Evolutionary conservation across 164 flowering plant species (phyloP), one percentile per base, ranked within the genome.

Genomic region (Cinnamomum chago): DNA sequence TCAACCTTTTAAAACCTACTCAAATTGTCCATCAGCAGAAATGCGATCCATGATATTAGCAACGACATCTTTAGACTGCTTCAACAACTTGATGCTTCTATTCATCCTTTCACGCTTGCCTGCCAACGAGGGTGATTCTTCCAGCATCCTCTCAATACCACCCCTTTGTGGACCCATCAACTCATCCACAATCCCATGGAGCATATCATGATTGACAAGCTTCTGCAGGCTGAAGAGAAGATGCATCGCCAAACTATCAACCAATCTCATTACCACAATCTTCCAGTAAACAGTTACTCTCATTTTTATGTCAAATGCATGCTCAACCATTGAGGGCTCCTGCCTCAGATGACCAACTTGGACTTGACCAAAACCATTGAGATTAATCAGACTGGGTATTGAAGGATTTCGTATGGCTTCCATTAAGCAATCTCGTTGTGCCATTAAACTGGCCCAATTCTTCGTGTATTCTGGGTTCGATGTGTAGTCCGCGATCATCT

Each of bases 291-390:
- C 81, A 3, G 65, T 62, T 35, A 73, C 67, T 30, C 81, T 72
- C 83, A 81, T 81, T 66, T 80, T 81, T 83, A 85, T 50, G 70
- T 85, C 88, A 17, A 83, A 80, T 2, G 86, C 88, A 13, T 80
- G 75, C 10, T 67, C 62, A 6, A 79, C 47, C 20, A 65, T 69
- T 24, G 73, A 23, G 9, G 40, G 18, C 13, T 77, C 14, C 6
- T 67, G 10, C 64, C 73, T 67, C 47, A 85, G 40, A 62, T 85
- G 82, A 2, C 18, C 76, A 6, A 81, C 47, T 1, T 83, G 71
- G 11, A 85, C 67, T 3, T 22, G n/a, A 14, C 83, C 82, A 33
- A 78, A 50, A 18, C 78, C 79, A 24, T 78, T 71, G 11, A 79
- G 5, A 0, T 50, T 17, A 0, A 77, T 4, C 13, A 3, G 22